Conservation (phyloP, 23 red algal species). For the Gracilariopsis chorda region DNA sequence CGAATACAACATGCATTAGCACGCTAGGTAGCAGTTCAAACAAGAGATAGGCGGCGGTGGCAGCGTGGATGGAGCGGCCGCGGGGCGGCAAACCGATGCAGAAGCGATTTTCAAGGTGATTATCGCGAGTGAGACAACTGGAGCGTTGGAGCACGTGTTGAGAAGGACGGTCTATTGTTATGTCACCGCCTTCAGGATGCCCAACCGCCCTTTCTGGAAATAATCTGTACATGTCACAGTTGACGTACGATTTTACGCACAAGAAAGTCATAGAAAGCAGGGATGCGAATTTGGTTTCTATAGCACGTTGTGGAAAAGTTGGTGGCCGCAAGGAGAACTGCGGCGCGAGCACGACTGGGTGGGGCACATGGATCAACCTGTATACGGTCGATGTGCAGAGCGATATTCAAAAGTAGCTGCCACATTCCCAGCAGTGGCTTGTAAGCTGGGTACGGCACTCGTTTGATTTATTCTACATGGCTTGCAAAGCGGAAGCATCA, state of each 20-base stretch:
- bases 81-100: slow-evolving; percentile 74
- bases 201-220: slow-evolving; percentile 52
- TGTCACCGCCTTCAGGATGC: slow-evolving; percentile 61
- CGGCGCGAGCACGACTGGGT: slow-evolving; percentile 40
- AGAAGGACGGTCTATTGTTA: slow-evolving; percentile 64
- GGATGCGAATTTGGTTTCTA: background rate
- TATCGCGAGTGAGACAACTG: slow-evolving; percentile 25
- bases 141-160: slow-evolving; percentile 80
- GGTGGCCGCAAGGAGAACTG: slow-evolving; percentile 23
- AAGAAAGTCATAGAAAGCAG: slow-evolving; percentile 73
- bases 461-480: slow-evolving; percentile 11
- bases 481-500: background rate
- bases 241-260: slow-evolving; percentile 1
- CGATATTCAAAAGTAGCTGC: background rate
- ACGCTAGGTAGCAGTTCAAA: slow-evolving; percentile 24
- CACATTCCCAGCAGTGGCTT: slow-evolving; percentile 66
- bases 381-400: slow-evolving; percentile 58
- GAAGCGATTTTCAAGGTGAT: slow-evolving; percentile 66
- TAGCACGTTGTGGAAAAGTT: slow-evolving; percentile 14
- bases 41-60: slow-evolving; percentile 33
- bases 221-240: no score
- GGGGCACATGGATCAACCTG: slow-evolving; percentile 74
- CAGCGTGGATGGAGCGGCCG: slow-evolving; percentile 71
- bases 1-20: slow-evolving; percentile 18
- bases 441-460: slow-evolving; percentile 61